Base-by-base conservation (phyloP, 2,329 filamentous ascomycete species). In the Talaromyces amestolkiae region DNA sequence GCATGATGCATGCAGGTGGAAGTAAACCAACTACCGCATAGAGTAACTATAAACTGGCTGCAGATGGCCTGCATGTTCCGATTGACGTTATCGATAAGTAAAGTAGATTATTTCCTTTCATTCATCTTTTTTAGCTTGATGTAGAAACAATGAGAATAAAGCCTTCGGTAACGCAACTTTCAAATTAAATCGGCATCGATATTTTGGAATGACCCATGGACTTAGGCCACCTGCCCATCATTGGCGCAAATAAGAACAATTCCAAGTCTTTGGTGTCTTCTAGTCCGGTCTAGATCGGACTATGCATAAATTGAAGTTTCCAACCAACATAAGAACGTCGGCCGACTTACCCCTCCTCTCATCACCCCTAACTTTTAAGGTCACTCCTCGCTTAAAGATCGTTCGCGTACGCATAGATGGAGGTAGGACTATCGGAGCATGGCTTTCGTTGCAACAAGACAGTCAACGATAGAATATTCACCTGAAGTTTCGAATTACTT, bases 251-350 rank as follows among this genome's bases (percentile, higher is more conserved):
- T 27, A 33, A 35, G 19, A 33, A n/a, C 27, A 54, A 54, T 19
- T 33, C 10, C 27, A 2, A 19, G 49, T 19, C 11, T 35, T 31
- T 35, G 17, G 2, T n/a, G 53, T 22, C n/a, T 22, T 56, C 27
- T 53, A 53, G 49, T 53, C 31, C 7, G 53, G 53, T 56, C 53
- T 56, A 37, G 53, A 39, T 37, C 31, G 33, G 53, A 56, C 53
- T 15, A 56, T 39, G 33, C 31, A 37, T 56, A 56, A 4, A 56
- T 37, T 37, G 53, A 56, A 37, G n/a, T 35, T 33, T 31, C 53
- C 33, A 24, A 24, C 33, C 49, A 31, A 31, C 24, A 31, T 27
- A 17, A 31, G 24, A 24, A 56, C 15, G 33, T 39, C 10, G 6
- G n/a, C 33, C 19, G 33, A 56, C n/a, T 37, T 56, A 24, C 53